Evolutionary conservation across 1,284 basidiomycete species (phyloP).

Genomic region (Tylopilus sp.): DNA sequence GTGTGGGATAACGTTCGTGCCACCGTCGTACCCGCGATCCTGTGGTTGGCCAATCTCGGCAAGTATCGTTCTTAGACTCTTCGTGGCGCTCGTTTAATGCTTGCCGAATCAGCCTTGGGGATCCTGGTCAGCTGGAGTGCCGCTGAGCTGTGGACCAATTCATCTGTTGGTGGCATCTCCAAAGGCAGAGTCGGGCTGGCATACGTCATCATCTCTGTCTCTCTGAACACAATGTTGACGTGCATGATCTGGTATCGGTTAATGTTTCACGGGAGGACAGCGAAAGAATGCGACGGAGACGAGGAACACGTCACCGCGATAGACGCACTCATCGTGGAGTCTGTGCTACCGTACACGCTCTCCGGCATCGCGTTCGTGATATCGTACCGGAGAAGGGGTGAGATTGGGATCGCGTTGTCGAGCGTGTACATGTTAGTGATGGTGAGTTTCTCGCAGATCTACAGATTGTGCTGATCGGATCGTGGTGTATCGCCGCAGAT

Average conservation of each 20-base stretch:
- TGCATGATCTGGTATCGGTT: constrained; percentile 17
- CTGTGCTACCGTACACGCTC: constrained; percentile 15
- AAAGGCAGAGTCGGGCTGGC: constrained; percentile 1
- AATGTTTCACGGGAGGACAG: not conserved
- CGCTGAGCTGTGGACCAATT: not conserved
- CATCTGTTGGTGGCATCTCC: not conserved
- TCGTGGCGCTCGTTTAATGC: not conserved
- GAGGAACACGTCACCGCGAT: constrained; percentile 9
- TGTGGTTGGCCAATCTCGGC: constrained; percentile 18
- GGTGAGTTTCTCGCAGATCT: not conserved
- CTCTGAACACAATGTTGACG: constrained; percentile 7
- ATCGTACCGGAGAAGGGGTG: not conserved
- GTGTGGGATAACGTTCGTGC: constrained; percentile 9
- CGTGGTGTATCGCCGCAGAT: not conserved
- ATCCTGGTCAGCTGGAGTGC: constrained; percentile 1
- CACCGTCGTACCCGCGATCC: constrained; percentile 9
- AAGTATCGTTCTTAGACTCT: not conserved
- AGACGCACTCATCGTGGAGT: constrained; percentile 7
- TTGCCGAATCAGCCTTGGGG: constrained; percentile 11
- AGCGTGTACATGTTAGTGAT: constrained; percentile 7
- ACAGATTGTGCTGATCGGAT: not conserved
- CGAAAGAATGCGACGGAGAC: not conserved
- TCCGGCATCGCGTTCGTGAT: constrained; percentile 11
- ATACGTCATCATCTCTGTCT: constrained; percentile 11
- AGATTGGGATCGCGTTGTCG: constrained; percentile 1